phyloP scores from a whole-genome alignment of 352 stramenopile species.

The Achlya hypogyna region DNA sequence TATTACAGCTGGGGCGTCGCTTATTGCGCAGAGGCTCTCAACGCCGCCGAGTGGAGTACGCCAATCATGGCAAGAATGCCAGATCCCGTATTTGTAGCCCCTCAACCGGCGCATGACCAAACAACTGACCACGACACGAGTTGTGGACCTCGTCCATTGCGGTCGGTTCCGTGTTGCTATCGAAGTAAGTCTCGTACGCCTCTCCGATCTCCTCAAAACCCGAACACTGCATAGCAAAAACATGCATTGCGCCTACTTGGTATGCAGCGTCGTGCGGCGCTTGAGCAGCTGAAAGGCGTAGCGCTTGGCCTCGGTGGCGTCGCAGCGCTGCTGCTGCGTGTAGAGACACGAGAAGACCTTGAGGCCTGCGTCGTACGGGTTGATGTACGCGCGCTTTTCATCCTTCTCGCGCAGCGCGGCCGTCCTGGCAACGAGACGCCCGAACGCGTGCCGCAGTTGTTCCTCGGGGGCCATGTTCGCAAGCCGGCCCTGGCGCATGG shows the following conservation, averaged over 20 bases:
- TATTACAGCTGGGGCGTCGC: too few relatives aligned
- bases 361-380: conserved; percentile 17
- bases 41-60: too few relatives aligned
- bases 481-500: not conserved
- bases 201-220: too few relatives aligned
- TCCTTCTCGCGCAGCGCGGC: conserved; percentile 4
- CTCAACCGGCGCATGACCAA: too few relatives aligned
- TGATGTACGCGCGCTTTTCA: conserved; percentile 17
- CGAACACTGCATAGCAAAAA: too few relatives aligned
- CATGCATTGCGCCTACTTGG: not conserved
- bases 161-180: too few relatives aligned
- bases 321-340: conserved; percentile 5
- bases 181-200: too few relatives aligned
- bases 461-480: not conserved
- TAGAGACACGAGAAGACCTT: conserved; percentile 20
- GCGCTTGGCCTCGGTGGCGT: not conserved
- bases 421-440: not conserved
- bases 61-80: too few relatives aligned
- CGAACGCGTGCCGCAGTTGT: conserved; percentile 1
- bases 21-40: too few relatives aligned
- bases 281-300: conserved; percentile 15
- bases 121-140: not conserved
- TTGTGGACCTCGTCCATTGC: not conserved
- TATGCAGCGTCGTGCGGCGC: not conserved
- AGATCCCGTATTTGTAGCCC: too few relatives aligned